Conservation (phyloP, 1,284 basidiomycete genomes). For the Tilletia caries region DNA sequence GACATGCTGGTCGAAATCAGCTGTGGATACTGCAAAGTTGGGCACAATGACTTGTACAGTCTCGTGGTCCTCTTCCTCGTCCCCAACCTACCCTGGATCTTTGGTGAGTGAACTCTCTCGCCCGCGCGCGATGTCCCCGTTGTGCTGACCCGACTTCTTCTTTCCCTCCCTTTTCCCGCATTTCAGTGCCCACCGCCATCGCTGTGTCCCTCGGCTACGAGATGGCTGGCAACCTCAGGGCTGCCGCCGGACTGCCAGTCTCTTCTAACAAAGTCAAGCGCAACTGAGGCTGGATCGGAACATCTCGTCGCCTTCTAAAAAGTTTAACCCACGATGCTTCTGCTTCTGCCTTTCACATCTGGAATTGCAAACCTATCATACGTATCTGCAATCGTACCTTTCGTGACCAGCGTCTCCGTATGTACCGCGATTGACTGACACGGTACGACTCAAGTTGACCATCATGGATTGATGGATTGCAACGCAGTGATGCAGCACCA, state of each 20-base stretch:
- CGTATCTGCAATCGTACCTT: too few species aligned
- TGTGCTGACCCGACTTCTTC: background rate
- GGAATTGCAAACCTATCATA: too few species aligned
- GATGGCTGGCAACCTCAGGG: conserved; percentile 27
- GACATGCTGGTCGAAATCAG: conserved; percentile 48
- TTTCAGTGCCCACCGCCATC: conserved; percentile 67
- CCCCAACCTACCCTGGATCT: conserved; percentile 59
- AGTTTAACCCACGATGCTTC: too few species aligned
- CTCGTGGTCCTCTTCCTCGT: conserved; percentile 68
- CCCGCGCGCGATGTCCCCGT: background rate
- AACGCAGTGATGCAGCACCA: too few species aligned
- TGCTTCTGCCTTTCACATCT: too few species aligned
- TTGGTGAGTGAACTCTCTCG: background rate
- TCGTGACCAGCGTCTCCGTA: too few species aligned
- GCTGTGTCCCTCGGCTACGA: conserved; percentile 49
- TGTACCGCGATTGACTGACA: too few species aligned
- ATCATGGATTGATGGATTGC: too few species aligned
- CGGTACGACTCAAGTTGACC: too few species aligned
- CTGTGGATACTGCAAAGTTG: conserved; percentile 63
- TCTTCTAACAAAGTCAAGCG: conserved; percentile 13
- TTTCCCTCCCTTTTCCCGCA: conserved; percentile 57
- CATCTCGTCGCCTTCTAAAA: too few species aligned
- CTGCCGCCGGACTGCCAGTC: conserved; percentile 27
- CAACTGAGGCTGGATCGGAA: background rate
- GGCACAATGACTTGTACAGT: conserved; percentile 66